A percentile compares a stretch with the other conserved stretches of the same genome.
These are phyloP conservation scores for Syncephalis plumigaleata DNA, from an alignment of 371 early-diverging fungal genomes.

Conservation along the genomic window DNA sequence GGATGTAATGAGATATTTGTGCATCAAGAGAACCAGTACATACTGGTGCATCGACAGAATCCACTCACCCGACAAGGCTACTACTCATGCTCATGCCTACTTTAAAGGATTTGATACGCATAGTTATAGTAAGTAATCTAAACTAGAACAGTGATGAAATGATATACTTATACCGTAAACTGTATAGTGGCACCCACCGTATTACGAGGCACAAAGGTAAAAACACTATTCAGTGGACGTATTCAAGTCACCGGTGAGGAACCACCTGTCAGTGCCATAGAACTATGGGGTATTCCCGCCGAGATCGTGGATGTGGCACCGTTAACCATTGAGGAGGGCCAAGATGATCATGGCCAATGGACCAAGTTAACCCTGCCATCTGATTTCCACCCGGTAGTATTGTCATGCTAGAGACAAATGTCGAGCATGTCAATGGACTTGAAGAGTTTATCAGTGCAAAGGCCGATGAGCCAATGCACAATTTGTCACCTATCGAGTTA, in stretches of 20 bases:
- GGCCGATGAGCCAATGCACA: slow-evolving; percentile 20
- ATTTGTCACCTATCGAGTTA: slow-evolving; percentile 40
- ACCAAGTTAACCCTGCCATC: slow-evolving; percentile 36
- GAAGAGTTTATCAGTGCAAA: slow-evolving; percentile 20
- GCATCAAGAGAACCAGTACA: slow-evolving; percentile 76
- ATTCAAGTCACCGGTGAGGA: slow-evolving; percentile 1
- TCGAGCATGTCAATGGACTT: slow-evolving; percentile 13
- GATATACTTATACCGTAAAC: background rate
- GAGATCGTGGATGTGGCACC: slow-evolving; percentile 29
- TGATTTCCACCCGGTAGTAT: slow-evolving; percentile 52
- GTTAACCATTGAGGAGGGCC: slow-evolving; percentile 14
- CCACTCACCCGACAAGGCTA: slow-evolving; percentile 82
- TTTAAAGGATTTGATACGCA: slow-evolving; percentile 26
- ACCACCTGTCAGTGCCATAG: slow-evolving; percentile 27
- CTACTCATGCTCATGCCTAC: slow-evolving; percentile 68
- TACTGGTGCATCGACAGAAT: slow-evolving; percentile 81
- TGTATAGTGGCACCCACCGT: background rate
- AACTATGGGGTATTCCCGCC: slow-evolving; percentile 36
- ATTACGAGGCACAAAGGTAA: background rate
- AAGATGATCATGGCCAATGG: slow-evolving; percentile 33
- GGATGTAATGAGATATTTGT: slow-evolving; percentile 85
- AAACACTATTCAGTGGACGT: slow-evolving; percentile 1
- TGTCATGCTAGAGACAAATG: slow-evolving; percentile 37
- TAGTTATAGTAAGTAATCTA: slow-evolving; percentile 1
- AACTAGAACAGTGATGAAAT: too few relatives aligned